Conservation (phyloP, 2,329 filamentous ascomycete species). For the Dryadomyces sulphureus region DNA sequence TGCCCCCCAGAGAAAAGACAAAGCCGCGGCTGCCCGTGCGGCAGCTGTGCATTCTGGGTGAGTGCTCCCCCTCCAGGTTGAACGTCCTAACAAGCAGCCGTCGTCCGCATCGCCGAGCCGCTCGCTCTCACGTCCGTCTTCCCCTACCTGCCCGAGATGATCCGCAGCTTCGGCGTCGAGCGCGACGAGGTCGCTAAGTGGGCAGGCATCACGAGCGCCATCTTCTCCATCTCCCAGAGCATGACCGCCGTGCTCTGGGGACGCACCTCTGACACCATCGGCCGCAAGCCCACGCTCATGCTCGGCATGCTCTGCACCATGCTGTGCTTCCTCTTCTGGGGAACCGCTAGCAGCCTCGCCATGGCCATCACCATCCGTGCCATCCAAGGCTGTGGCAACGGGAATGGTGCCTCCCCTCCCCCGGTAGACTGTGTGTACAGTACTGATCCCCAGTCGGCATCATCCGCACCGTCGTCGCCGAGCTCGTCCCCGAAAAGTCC, state of each 20-base stretch:
- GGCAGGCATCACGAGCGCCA: constrained; percentile 60
- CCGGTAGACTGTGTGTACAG: neutral
- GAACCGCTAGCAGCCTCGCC: constrained; percentile 60
- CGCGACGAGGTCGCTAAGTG: constrained; percentile 63
- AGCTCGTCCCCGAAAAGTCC: constrained; percentile 77
- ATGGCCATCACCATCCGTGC: constrained; percentile 70
- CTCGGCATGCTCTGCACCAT: constrained; percentile 63
- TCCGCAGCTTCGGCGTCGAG: constrained; percentile 59
- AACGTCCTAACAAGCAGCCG: no score
- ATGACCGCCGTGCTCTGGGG: constrained; percentile 63
- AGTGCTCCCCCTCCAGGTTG: neutral
- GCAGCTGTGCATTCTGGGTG: constrained; percentile 69
- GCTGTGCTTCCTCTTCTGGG: constrained; percentile 67
- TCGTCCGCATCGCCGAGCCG: constrained; percentile 68
- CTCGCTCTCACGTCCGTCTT: constrained; percentile 58
- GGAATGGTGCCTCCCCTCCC: constrained; percentile 43
- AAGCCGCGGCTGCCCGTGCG: constrained; percentile 54
- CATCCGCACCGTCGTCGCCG: constrained; percentile 79
- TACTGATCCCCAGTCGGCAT: constrained; percentile 45
- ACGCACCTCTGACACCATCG: constrained; percentile 59
- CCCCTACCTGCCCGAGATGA: constrained; percentile 66
- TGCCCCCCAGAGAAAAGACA: constrained; percentile 11
- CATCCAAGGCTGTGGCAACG: constrained; percentile 72
- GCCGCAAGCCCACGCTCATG: constrained; percentile 72
- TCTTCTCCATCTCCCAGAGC: constrained; percentile 60